These are phyloP conservation scores for Phytophthora hybrid DNA, from an alignment of 352 stramenopile species.

Conservation along the genomic window DNA sequence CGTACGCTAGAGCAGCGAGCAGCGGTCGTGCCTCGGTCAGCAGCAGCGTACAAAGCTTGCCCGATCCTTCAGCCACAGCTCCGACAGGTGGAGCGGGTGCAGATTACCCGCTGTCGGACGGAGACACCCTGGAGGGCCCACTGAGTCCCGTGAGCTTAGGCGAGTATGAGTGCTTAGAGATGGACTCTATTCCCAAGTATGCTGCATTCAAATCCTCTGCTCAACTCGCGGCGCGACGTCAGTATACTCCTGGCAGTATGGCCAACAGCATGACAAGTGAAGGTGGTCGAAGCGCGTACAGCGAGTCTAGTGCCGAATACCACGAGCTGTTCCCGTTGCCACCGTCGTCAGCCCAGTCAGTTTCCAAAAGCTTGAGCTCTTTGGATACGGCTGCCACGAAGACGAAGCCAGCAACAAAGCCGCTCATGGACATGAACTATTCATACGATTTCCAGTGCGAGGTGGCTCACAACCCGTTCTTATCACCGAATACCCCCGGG, in stretches of 20 bases:
- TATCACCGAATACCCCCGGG: constrained; percentile 31
- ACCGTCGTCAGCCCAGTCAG: constrained; percentile 13
- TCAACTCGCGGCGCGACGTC: constrained; percentile 33
- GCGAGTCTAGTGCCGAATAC: constrained; percentile 31
- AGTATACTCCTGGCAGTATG: constrained; percentile 30
- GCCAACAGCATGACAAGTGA: constrained; percentile 34
- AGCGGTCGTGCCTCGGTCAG: constrained; percentile 29
- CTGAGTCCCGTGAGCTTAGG: constrained; percentile 65
- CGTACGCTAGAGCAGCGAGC: constrained; percentile 23
- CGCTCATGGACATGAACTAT: constrained; percentile 71
- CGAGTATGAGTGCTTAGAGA: constrained; percentile 79
- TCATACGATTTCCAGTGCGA: constrained; percentile 77
- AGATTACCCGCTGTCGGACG: constrained; percentile 32
- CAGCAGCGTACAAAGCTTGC: constrained; percentile 34
- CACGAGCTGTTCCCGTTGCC: constrained; percentile 47
- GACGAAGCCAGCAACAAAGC: constrained; percentile 33
- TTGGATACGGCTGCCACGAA: constrained; percentile 22
- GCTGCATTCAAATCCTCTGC: constrained; percentile 69
- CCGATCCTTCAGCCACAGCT: constrained; percentile 21
- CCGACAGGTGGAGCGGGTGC: not conserved
- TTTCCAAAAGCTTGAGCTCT: constrained; percentile 36
- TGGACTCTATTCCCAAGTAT: constrained; percentile 80
- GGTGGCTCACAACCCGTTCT: constrained; percentile 63
- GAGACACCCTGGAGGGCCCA: constrained; percentile 32
- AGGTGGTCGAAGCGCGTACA: constrained; percentile 30